phyloP scores from a whole-genome alignment of 192 early-diverging fungal genomes.

The Haplosporangium gracile region DNA sequence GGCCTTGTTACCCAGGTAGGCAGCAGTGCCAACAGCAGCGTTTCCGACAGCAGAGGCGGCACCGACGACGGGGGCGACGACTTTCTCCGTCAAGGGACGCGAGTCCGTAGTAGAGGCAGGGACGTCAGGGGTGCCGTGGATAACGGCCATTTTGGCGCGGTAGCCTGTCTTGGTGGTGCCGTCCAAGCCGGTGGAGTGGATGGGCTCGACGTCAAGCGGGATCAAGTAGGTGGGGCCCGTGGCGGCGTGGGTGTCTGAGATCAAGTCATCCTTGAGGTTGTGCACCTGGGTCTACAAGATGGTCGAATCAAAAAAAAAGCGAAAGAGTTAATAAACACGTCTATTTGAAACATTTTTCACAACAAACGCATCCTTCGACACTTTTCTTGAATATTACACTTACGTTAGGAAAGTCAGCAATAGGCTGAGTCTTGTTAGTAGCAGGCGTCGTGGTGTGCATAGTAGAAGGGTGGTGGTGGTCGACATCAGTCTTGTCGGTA shows the following conservation, averaged over 20 bases:
- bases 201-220: not conserved
- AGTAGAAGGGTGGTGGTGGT: not conserved
- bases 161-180: not conserved
- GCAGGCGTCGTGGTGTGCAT: not conserved
- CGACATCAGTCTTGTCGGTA: not conserved
- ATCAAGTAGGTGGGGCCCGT: not conserved
- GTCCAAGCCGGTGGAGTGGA: not conserved
- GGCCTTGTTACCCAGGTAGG: slow-evolving; percentile 10
- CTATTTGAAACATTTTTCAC: too few relatives aligned
- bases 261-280: too few relatives aligned
- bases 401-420: not conserved
- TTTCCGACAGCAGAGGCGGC: slow-evolving; percentile 7
- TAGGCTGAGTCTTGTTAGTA: not conserved
- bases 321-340: too few relatives aligned
- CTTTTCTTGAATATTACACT: not conserved
- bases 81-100: slow-evolving; percentile 4
- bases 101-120: not conserved
- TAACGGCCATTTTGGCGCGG: slow-evolving; percentile 6
- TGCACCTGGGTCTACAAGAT: too few relatives aligned
- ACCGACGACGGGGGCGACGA: slow-evolving; percentile 5
- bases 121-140: slow-evolving; percentile 8
- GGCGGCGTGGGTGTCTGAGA: slow-evolving; percentile 3
- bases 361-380: too few relatives aligned
- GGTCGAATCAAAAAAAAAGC: too few relatives aligned
- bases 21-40: slow-evolving; percentile 13